phyloP scores from a whole-genome alignment of 768 basidiomycete species.

The Termitomyces sp. region DNA sequence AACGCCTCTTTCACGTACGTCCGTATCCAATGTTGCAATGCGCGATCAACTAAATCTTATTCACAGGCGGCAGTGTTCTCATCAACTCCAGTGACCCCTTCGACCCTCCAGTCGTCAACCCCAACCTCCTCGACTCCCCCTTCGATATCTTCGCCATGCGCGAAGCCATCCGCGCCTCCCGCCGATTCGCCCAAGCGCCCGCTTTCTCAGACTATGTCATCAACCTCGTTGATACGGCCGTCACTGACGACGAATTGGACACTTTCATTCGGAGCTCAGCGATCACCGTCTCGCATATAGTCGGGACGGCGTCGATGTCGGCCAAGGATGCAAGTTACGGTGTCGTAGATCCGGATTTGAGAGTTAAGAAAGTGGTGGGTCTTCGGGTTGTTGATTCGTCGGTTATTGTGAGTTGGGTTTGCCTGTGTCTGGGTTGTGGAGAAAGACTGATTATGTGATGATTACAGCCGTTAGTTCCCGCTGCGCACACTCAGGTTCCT shows the following conservation, averaged over 20 bases:
- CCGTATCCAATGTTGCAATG: neutral
- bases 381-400: conserved; percentile 38
- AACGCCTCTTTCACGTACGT: conserved; percentile 25
- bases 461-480: conserved; percentile 21
- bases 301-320: conserved; percentile 31
- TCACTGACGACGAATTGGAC: conserved; percentile 26
- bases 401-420: conserved; percentile 23
- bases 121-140: conserved; percentile 34
- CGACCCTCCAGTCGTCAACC: conserved; percentile 42
- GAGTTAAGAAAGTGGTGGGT: conserved; percentile 31
- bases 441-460: neutral
- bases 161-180: conserved; percentile 21
- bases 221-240: conserved; percentile 19
- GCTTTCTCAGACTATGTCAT: conserved; percentile 24
- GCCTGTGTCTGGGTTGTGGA: neutral
- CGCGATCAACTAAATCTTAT: neutral
- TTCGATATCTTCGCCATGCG: conserved; percentile 25
- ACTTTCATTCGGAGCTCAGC: conserved; percentile 20
- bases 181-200: conserved; percentile 20
- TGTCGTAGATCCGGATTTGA: conserved; percentile 34
- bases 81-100: conserved; percentile 40
- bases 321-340: conserved; percentile 22
- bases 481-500: conserved; percentile 21
- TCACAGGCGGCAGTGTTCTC: conserved; percentile 23
- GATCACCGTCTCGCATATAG: conserved; percentile 28